A percentile compares a stretch with the other conserved stretches of the same genome.
These are phyloP conservation scores for Exserohilum turcica DNA, from an alignment of 2,329 filamentous ascomycete species.

Conservation along the genomic window DNA sequence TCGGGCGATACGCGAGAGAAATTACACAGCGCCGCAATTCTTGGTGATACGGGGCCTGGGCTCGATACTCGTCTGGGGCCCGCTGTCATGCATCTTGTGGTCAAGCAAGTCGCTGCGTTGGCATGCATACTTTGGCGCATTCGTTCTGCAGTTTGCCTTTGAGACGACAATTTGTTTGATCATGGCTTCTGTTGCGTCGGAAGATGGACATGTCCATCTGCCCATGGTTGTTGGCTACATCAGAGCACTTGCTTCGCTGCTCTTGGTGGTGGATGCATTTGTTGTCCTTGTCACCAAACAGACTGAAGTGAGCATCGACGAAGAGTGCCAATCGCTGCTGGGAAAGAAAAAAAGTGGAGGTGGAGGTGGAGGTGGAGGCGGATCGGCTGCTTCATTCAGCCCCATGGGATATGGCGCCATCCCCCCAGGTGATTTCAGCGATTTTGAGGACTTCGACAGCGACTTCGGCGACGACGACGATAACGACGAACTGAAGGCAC, in stretches of 20 bases:
- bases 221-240: slow-evolving; percentile 32
- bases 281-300: slow-evolving; percentile 35
- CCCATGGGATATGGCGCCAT: slow-evolving; percentile 44
- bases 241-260: slow-evolving; percentile 29
- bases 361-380: slow-evolving; percentile 1
- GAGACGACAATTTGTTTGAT: slow-evolving; percentile 40
- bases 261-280: slow-evolving; percentile 37
- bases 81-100: slow-evolving; percentile 31
- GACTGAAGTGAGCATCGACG: slow-evolving; percentile 52
- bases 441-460: neutral
- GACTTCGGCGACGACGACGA: slow-evolving; percentile 52
- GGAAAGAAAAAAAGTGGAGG: slow-evolving; percentile 46
- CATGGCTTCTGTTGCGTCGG: slow-evolving; percentile 23
- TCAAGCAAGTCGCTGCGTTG: slow-evolving; percentile 32
- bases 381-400: slow-evolving; percentile 46
- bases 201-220: slow-evolving; percentile 23
- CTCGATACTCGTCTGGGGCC: slow-evolving; percentile 42
- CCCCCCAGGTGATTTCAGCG: slow-evolving; percentile 16
- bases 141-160: slow-evolving; percentile 39
- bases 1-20: slow-evolving; percentile 32
- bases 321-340: slow-evolving; percentile 65
- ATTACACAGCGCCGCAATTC: slow-evolving; percentile 40
- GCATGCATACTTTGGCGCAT: slow-evolving; percentile 44
- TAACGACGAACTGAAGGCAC: slow-evolving; percentile 61
- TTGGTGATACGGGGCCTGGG: slow-evolving; percentile 43